Evolutionary conservation across 257 asterid genomes (phyloP).

Genomic region (Apocynum venetum): DNA sequence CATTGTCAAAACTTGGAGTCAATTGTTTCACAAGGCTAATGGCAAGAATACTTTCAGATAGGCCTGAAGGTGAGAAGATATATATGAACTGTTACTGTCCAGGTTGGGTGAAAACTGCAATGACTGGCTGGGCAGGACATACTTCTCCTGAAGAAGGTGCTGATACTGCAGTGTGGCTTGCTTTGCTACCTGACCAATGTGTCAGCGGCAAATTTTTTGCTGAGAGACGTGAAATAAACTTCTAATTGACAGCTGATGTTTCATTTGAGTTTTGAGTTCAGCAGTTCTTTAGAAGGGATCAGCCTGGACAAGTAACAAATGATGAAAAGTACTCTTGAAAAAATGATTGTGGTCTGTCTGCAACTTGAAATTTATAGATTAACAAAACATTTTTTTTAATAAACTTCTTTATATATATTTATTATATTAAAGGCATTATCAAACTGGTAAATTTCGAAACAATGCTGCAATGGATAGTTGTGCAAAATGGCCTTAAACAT

Average conservation of each 20-base stretch:
- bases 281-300: not conserved
- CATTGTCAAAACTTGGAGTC: conserved; percentile 79
- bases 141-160: conserved; percentile 87
- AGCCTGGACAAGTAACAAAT: not conserved
- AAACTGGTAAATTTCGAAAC: no score
- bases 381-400: no score
- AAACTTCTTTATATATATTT: no score
- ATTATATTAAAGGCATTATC: no score
- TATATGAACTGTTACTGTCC: conserved; percentile 79
- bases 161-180: conserved; percentile 94
- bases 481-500: no score
- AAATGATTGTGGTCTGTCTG: no score
- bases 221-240: conserved; percentile 85
- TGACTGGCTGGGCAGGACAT: conserved; percentile 93
- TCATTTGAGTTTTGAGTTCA: conserved; percentile 6
- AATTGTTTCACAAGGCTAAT: conserved; percentile 67
- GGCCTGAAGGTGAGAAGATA: conserved; percentile 61
- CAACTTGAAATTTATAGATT: no score
- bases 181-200: conserved; percentile 53
- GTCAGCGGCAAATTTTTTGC: conserved; percentile 72
- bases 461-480: no score
- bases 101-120: conserved; percentile 94
- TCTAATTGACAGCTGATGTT: conserved; percentile 20
- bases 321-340: not conserved
- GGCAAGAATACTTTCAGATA: conserved; percentile 38